phyloP scores from a whole-genome alignment of 1,284 basidiomycete species.

The Puccinia hordei region DNA sequence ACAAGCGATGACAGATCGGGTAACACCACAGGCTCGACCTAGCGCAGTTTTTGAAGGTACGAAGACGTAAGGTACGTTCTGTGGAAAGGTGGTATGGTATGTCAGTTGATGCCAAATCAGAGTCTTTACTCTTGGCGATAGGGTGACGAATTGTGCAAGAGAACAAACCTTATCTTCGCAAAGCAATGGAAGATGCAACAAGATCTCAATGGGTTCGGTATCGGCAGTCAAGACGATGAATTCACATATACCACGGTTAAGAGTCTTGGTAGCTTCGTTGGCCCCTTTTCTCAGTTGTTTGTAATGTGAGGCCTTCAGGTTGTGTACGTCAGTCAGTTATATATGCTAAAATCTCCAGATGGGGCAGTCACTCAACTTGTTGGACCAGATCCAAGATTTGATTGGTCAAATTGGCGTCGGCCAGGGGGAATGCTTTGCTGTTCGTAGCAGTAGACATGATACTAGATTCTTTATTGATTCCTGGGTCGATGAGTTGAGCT shows the following conservation, averaged over 20 bases:
- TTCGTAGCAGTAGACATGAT: conserved; percentile 56
- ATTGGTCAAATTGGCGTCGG: conserved; percentile 87
- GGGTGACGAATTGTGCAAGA: not conserved
- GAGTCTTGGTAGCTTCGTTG: conserved; percentile 91
- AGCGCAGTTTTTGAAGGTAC: conserved; percentile 91
- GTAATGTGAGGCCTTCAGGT: conserved; percentile 76
- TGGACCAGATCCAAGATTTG: conserved; percentile 68
- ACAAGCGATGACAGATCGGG: conserved; percentile 90
- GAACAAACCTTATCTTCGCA: conserved; percentile 90
- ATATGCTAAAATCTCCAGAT: not conserved
- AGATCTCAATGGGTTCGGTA: conserved; percentile 95
- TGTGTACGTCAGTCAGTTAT: not conserved
- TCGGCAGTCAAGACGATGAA: conserved; percentile 96
- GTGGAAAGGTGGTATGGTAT: not conserved
- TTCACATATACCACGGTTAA: conserved; percentile 98
- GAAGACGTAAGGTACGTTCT: conserved; percentile 67
- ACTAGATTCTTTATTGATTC: not conserved
- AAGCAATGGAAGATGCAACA: conserved; percentile 92
- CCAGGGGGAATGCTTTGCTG: conserved; percentile 89
- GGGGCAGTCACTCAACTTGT: conserved; percentile 51
- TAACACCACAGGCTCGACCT: conserved; percentile 93
- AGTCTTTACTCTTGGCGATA: conserved; percentile 3
- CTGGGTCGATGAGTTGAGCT: conserved; percentile 4
- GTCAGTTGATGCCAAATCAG: not conserved
- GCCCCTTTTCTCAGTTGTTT: conserved; percentile 98